These are phyloP conservation scores for Ustilago shanxiensis DNA, from an alignment of 1,284 basidiomycete species.

Conservation along the genomic window DNA sequence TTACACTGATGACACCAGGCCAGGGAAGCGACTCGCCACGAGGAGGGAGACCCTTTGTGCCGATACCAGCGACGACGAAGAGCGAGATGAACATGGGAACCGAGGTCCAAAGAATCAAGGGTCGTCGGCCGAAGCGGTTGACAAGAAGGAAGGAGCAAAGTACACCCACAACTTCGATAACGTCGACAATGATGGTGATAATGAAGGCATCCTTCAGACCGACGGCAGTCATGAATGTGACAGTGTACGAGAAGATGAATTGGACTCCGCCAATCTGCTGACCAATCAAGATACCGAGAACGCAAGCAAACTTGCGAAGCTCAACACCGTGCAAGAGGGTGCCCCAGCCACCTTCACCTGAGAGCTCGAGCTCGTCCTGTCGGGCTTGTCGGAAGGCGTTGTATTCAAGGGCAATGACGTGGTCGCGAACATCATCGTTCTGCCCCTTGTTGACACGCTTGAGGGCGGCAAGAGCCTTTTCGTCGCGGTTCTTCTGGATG, in stretches of 20 bases:
- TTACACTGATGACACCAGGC: slow-evolving; percentile 46
- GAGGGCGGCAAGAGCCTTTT: slow-evolving; percentile 71
- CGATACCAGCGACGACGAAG: slow-evolving; percentile 71
- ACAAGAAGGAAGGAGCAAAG: slow-evolving; percentile 71
- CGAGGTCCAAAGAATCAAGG: slow-evolving; percentile 71
- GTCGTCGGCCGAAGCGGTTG: slow-evolving; percentile 72
- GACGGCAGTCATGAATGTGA: slow-evolving; percentile 54
- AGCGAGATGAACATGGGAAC: slow-evolving; percentile 72
- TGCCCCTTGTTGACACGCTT: slow-evolving; percentile 71
- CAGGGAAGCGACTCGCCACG: slow-evolving; percentile 48
- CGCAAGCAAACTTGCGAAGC: slow-evolving; percentile 70
- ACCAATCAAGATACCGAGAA: slow-evolving; percentile 71
- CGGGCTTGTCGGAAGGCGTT: slow-evolving; percentile 71
- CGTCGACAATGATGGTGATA: slow-evolving; percentile 70
- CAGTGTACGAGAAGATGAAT: slow-evolving; percentile 71
- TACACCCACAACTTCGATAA: slow-evolving; percentile 71
- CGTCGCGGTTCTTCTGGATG: slow-evolving; percentile 70
- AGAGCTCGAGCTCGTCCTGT: slow-evolving; percentile 69
- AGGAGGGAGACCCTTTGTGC: slow-evolving; percentile 60
- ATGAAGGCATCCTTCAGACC: slow-evolving; percentile 71
- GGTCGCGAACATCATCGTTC: slow-evolving; percentile 65
- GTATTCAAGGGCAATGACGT: slow-evolving; percentile 67
- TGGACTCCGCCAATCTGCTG: slow-evolving; percentile 69
- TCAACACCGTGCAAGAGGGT: slow-evolving; percentile 68
- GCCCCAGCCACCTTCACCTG: slow-evolving; percentile 70